Evolutionary conservation across 2,329 filamentous ascomycete species (phyloP), one percentile per base, ranked within the genome.

Genomic region (Alternaria incomplexa): DNA sequence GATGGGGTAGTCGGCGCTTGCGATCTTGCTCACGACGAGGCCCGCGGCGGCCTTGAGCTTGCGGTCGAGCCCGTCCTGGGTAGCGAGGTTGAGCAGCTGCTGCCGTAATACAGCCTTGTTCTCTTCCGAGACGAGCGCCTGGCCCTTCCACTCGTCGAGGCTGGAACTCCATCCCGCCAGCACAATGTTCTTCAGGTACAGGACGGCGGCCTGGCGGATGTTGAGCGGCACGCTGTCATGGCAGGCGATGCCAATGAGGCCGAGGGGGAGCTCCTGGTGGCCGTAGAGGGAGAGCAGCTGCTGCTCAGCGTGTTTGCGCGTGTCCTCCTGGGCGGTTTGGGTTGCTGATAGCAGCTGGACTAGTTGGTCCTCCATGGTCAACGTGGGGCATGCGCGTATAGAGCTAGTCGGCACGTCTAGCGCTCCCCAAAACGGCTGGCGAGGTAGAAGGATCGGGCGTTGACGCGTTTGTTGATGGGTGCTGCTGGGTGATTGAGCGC

Each of bases 1-100:
- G 63, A 97, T 93, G 56, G 96, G 96, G 77, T 97, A 98, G 83
- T 99, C 96, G 74, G 90, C 88, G 67, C 90, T 91, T 60, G 96
- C 96, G 71, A 99, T 97, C 83, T 97, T 98, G 84, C 93, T 95
- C 65, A 97, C 93, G 6, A 91, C 89, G 70, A 90, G 93, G 85
- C 93, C 96, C 55, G 95, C 93, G n/a, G 91, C 89, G 59, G 90
- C 88, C 83, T 96, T 96, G 77, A 97, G 90, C 82, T 93, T 97
- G 71, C 93, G 88, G 76, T 97, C 92, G 36, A 87, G 83, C 28
- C 89, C 88, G 61, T 91, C 90, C 45, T 86, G 91, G 52, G 94
- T 86, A 22, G 91, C 91, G 59, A 98, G 85, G 66, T 93, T 89
- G 55, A 99, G 86, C 67, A 98, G 83, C 61, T 88, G 85, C 66